Conservation (phyloP, 108 stramenopile species). For the Discostella pseudostelligera region DNA sequence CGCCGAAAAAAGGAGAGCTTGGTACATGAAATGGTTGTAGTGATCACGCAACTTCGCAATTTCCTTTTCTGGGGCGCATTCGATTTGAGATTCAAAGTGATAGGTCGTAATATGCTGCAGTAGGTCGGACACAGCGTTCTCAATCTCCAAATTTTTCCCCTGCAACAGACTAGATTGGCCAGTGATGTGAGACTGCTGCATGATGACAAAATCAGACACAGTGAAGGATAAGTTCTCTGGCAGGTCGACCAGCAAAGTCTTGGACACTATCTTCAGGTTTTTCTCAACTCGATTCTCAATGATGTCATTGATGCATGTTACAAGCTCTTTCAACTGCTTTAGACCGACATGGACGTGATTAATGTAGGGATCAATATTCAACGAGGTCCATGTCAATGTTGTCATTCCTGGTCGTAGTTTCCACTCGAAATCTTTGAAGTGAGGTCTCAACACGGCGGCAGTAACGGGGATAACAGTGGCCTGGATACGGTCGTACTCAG, state of each 20-base stretch:
- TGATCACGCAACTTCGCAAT: conserved; percentile 77
- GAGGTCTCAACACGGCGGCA: conserved; percentile 73
- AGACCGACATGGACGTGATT: conserved; percentile 72
- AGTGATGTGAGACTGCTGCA: conserved; percentile 79
- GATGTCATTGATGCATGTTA: conserved; percentile 86
- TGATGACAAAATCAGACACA: conserved; percentile 87
- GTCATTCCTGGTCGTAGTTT: conserved; percentile 92
- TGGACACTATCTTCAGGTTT: conserved; percentile 83
- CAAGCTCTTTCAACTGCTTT: conserved; percentile 80
- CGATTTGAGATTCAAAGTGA: conserved; percentile 67
- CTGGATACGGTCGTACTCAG: conserved; percentile 85
- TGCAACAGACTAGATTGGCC: conserved; percentile 70
- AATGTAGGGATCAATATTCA: conserved; percentile 93
- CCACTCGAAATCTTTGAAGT: conserved; percentile 92
- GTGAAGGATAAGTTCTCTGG: conserved; percentile 82
- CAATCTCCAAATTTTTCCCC: conserved; percentile 87
- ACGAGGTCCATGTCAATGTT: conserved; percentile 90
- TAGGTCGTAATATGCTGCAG: conserved; percentile 70
- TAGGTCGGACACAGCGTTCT: conserved; percentile 85
- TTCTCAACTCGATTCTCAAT: conserved; percentile 93
- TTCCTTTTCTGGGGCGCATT: conserved; percentile 65
- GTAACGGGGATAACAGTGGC: conserved; percentile 86
- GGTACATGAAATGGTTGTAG: conserved; percentile 93
- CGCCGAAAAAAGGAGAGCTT: conserved; percentile 82
- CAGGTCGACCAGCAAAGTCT: conserved; percentile 84